Conservation (phyloP, 2,329 filamentous ascomycete genomes). For the Fusarium sp. region DNA sequence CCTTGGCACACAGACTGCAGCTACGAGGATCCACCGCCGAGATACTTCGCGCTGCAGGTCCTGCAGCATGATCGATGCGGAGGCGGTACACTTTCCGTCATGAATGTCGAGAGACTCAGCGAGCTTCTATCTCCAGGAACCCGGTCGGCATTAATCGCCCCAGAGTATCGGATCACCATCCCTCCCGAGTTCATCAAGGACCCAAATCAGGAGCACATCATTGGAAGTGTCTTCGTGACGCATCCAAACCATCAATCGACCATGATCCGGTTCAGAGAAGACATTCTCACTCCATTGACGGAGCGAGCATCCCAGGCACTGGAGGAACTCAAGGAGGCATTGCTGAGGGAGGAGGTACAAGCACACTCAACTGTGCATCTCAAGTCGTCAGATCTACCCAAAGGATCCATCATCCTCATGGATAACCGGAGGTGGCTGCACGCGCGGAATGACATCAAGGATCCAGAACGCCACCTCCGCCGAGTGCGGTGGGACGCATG, state of each 20-base stretch:
- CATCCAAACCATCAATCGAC: constrained; percentile 4
- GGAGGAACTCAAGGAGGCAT: constrained; percentile 40
- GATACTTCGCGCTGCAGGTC: constrained; percentile 60
- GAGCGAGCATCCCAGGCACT: constrained; percentile 43
- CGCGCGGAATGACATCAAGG: constrained; percentile 51
- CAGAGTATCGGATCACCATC: constrained; percentile 53
- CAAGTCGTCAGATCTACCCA: constrained; percentile 46
- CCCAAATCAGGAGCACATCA: constrained; percentile 28
- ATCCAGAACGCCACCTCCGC: constrained; percentile 54
- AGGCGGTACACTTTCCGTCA: constrained; percentile 58
- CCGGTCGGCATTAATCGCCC: constrained; percentile 38
- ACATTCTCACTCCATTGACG: constrained; percentile 51
- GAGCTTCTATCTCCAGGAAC: constrained; percentile 46
- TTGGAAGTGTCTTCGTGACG: constrained; percentile 43
- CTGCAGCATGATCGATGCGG: constrained; percentile 58
- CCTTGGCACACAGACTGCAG: constrained; percentile 64
- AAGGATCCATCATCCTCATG: constrained; percentile 50
- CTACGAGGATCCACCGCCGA: constrained; percentile 56
- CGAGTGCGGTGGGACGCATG: constrained; percentile 55
- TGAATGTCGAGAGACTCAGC: constrained; percentile 53
- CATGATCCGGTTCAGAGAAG: constrained; percentile 52
- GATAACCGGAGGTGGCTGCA: constrained; percentile 57
- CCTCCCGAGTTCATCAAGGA: constrained; percentile 56
- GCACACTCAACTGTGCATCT: constrained; percentile 45
- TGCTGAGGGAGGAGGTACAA: constrained; percentile 33